These are phyloP conservation scores for Bassia scoparia DNA, from an alignment of 148 eudicot species.

Conservation along the genomic window DNA sequence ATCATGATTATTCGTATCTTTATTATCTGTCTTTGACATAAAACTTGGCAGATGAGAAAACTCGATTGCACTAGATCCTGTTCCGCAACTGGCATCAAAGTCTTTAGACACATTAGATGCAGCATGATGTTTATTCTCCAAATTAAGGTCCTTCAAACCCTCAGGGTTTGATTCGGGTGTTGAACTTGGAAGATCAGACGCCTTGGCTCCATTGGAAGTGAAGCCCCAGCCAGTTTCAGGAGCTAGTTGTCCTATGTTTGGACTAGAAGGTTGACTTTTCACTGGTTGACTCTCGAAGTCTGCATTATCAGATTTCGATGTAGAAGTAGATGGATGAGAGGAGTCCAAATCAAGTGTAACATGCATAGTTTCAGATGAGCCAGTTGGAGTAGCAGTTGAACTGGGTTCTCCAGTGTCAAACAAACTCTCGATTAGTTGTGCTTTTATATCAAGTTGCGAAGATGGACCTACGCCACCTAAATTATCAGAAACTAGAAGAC, in stretches of 20 bases:
- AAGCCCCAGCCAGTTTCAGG: slow-evolving; percentile 19
- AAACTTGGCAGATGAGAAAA: slow-evolving; percentile 16
- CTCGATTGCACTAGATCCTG: slow-evolving; percentile 12
- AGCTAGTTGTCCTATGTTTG: slow-evolving; percentile 13
- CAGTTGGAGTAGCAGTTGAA: slow-evolving; percentile 32
- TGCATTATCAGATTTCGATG: slow-evolving; percentile 26
- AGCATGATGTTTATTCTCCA: slow-evolving; percentile 18
- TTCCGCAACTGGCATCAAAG: slow-evolving; percentile 2
- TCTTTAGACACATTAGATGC: slow-evolving; percentile 19
- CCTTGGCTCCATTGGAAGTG: slow-evolving; percentile 17
- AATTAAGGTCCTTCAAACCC: slow-evolving; percentile 12
- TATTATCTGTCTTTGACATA: slow-evolving; percentile 7
- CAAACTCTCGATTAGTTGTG: slow-evolving; percentile 33
- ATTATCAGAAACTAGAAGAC: slow-evolving; percentile 29
- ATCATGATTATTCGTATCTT: slow-evolving; percentile 11
- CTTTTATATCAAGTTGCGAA: slow-evolving; percentile 37
- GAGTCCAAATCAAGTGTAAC: slow-evolving; percentile 23
- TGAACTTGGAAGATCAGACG: slow-evolving; percentile 25
- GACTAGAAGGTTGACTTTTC: slow-evolving; percentile 21
- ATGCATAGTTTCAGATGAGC: slow-evolving; percentile 35
- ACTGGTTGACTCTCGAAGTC: slow-evolving; percentile 20
- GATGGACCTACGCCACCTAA: slow-evolving; percentile 34
- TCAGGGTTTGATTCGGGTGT: slow-evolving; percentile 23
- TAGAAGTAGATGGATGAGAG: slow-evolving; percentile 41
- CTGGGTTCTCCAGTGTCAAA: slow-evolving; percentile 36